These are phyloP conservation scores for Penicillium lagena DNA, from an alignment of 495 filamentous ascomycete genomes.

Conservation along the genomic window DNA sequence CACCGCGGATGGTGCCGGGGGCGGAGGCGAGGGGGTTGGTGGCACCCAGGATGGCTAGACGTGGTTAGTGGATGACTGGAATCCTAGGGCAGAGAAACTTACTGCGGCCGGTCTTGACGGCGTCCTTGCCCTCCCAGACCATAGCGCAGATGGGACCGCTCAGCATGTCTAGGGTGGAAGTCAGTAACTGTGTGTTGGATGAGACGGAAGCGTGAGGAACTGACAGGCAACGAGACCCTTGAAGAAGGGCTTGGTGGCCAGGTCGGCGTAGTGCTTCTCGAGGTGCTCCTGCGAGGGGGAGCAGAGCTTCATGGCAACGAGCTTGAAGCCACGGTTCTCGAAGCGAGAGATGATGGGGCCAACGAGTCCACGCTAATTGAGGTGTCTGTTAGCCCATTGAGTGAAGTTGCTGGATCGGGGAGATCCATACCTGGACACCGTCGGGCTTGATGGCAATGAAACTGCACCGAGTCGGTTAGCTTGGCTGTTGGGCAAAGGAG, in stretches of 20 bases:
- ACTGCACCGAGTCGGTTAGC: conserved; percentile 52
- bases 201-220: conserved; percentile 12
- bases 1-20: conserved; percentile 96
- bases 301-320: conserved; percentile 91
- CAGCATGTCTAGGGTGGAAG: conserved; percentile 70
- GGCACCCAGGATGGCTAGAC: conserved; percentile 71
- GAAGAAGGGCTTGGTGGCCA: conserved; percentile 94
- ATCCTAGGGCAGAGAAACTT: too few species aligned
- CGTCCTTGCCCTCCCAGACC: conserved; percentile 98
- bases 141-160: conserved; percentile 95
- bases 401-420: conserved; percentile 5
- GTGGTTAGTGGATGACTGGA: too few species aligned
- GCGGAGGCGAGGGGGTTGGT: conserved; percentile 93
- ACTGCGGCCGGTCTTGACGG: conserved; percentile 90
- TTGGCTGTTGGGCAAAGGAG: conserved; percentile 25
- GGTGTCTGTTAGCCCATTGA: conserved; percentile 11
- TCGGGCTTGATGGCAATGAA: conserved; percentile 99
- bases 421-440: conserved; percentile 82
- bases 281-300: conserved; percentile 86
- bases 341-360: conserved; percentile 96
- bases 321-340: conserved; percentile 96
- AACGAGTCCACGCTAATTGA: conserved; percentile 78
- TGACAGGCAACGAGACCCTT: conserved; percentile 80
- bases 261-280: conserved; percentile 94
- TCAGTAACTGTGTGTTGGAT: not conserved